Base-by-base conservation (phyloP, 2,329 filamentous ascomycete genomes). In the Aureobasidium melanogenum region DNA sequence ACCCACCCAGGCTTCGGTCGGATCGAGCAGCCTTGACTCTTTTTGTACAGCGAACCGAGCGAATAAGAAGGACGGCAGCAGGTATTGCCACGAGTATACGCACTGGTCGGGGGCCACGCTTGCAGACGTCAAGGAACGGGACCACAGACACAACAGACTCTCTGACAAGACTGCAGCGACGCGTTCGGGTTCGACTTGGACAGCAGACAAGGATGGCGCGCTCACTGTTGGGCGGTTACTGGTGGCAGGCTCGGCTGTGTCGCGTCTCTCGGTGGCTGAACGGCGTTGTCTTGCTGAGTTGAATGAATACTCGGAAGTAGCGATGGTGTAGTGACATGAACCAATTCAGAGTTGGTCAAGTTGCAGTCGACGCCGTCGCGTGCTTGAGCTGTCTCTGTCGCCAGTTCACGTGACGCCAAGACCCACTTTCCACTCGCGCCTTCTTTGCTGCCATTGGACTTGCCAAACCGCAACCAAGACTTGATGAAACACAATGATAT, bases 41-140 rank as follows among this genome's bases (percentile, higher is more conserved):
- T 32, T 54, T 1, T 28, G 50, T 28, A 28, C 6, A 4, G n/a
- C 9, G 10, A 15, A 32, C 46, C n/a, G 2, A 2, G 6, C 24
- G 43, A 8, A 28, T 7, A 10, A 19, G 50, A 54, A 24, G 3
- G 17, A 12, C 22, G 22, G 14, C 38, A 43, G 26, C n/a, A 22
- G 12, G 28, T 24, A 14, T 38, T 47, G 24, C 55, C 55, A 58
- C 55, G 55, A 39, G 55, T 48, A 47, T 47, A 30, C 38, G 55
- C 55, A 58, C 55, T 26, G 43, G 43, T 48, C 41, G 55, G 55
- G 39, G 55, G 55, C 55, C 55, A 58, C 52, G 32, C 55, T 48
- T 30, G 41, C 4, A 36, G 32, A 22, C 28, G 41, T 19, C 19
- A 36, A 43, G 17, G 32, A 48, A 47, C 41, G n/a, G 12, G 34